Conservation (phyloP, 805 yeast species). For the Zygosaccharomyces bailii region DNA sequence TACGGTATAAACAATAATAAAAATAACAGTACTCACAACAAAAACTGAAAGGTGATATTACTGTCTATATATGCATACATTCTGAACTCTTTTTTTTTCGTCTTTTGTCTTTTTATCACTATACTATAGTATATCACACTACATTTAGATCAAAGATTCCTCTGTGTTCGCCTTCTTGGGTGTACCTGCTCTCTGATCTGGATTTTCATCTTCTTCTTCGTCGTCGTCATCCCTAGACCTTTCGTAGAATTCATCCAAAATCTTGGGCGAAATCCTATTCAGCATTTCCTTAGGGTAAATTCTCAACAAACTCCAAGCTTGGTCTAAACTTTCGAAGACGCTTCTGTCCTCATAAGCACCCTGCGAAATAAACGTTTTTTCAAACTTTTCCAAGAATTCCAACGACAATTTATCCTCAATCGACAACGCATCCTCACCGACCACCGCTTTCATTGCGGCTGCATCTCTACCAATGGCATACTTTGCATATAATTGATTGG, state of each 20-base stretch:
- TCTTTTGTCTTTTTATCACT: constrained; percentile 2
- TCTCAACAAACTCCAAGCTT: constrained; percentile 97
- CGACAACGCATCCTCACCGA: constrained; percentile 98
- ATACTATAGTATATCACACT: constrained; percentile 3
- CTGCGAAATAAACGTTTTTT: constrained; percentile 90
- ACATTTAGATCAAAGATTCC: constrained; percentile 27
- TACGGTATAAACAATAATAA: constrained; percentile 12
- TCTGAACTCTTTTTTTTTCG: neutral
- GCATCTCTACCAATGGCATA: constrained; percentile 99
- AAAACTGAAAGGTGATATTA: neutral
- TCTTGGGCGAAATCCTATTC: constrained; percentile 97
- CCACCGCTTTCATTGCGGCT: constrained; percentile 99
- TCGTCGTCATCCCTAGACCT: constrained; percentile 69
- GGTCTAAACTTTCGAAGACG: constrained; percentile 91
- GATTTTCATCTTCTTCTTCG: constrained; percentile 42
- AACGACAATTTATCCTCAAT: constrained; percentile 95
- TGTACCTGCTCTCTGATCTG: constrained; percentile 31
- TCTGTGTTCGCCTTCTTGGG: constrained; percentile 17
- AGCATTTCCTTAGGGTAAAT: constrained; percentile 98
- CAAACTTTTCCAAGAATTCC: constrained; percentile 97
- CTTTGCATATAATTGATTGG: constrained; percentile 97
- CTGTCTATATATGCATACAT: neutral
- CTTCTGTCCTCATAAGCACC: constrained; percentile 97
- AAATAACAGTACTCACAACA: neutral
- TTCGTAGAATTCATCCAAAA: constrained; percentile 91